Evolutionary conservation across 768 basidiomycete species (phyloP).

Genomic region (Podaxis sp.): DNA sequence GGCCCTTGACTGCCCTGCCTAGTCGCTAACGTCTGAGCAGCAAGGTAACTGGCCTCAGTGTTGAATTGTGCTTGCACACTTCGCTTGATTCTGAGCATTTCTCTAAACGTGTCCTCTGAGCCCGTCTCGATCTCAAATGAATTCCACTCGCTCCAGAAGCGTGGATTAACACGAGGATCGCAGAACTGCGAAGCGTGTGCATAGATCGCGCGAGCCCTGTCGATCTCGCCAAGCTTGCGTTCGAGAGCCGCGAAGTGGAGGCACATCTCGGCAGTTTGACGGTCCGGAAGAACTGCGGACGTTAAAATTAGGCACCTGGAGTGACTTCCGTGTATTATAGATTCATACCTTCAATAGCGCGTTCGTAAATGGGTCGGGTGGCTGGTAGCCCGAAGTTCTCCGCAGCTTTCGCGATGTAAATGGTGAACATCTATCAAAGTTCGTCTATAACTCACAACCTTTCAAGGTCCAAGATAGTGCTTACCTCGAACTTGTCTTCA

Average conservation of each 20-base stretch:
- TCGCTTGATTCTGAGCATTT: slow-evolving; percentile 94
- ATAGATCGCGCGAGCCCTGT: slow-evolving; percentile 93
- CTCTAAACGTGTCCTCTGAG: slow-evolving; percentile 96
- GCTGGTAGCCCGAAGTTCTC: slow-evolving; percentile 95
- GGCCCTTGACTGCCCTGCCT: slow-evolving; percentile 48
- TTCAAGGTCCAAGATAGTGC: slow-evolving; percentile 17
- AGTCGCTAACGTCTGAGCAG: slow-evolving; percentile 83
- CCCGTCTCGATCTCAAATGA: slow-evolving; percentile 98
- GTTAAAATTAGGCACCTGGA: slow-evolving; percentile 4
- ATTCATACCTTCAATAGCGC: slow-evolving; percentile 72
- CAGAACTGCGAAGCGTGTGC: slow-evolving; percentile 99
- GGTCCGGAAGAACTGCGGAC: slow-evolving; percentile 72
- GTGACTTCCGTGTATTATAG: neutral
- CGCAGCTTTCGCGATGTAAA: slow-evolving; percentile 97
- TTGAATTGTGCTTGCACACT: slow-evolving; percentile 99
- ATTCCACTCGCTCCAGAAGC: slow-evolving; percentile 98
- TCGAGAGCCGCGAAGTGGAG: slow-evolving; percentile 94
- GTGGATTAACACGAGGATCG: slow-evolving; percentile 87
- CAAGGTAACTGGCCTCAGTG: slow-evolving; percentile 91
- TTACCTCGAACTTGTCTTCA: slow-evolving; percentile 92
- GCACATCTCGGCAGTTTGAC: slow-evolving; percentile 97
- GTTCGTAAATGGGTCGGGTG: slow-evolving; percentile 94
- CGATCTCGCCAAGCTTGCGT: slow-evolving; percentile 98
- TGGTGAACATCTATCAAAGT: slow-evolving; percentile 80
- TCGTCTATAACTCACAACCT: neutral